A percentile compares a stretch with the other conserved stretches of the same genome.
Conservation (phyloP, 305 asterid species). For the Fraxinus paxiana region DNA sequence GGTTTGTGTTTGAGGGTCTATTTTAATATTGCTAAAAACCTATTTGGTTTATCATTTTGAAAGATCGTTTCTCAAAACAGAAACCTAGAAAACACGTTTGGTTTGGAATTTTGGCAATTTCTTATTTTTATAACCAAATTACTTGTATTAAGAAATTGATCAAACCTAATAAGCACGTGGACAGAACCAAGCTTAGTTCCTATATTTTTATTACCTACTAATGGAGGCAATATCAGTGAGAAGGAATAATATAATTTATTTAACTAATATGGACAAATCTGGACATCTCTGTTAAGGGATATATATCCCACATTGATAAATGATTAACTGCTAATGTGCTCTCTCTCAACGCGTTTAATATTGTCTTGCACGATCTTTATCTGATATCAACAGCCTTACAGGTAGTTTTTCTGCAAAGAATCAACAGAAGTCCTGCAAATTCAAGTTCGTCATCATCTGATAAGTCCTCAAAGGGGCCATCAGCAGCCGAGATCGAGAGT, state of each 20-base stretch:
- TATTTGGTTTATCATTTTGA: too few species aligned
- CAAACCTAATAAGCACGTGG: neutral
- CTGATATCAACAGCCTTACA: slow-evolving; percentile 33
- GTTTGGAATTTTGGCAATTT: neutral
- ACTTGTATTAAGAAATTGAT: neutral
- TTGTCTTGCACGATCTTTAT: neutral
- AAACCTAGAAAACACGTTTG: too few species aligned
- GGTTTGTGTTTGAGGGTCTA: too few species aligned
- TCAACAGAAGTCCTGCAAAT: slow-evolving; percentile 42
- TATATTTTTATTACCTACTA: neutral
- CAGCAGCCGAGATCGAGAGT: slow-evolving; percentile 51
- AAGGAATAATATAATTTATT: too few species aligned
- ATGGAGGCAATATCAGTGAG: neutral
- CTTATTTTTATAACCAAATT: neutral
- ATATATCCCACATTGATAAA: too few species aligned
- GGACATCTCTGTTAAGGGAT: neutral
- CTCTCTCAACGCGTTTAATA: neutral
- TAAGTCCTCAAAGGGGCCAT: slow-evolving; percentile 50
- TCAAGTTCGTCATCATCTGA: slow-evolving; percentile 44
- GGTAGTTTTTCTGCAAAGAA: slow-evolving; percentile 77
- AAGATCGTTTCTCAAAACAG: too few species aligned
- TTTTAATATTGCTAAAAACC: too few species aligned
- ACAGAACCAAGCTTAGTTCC: neutral
- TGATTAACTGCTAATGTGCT: neutral
- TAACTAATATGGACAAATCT: neutral